Percentiles rank a stretch among this genome's conserved stretches.
Evolutionary conservation across 257 asterid genomes (phyloP).

Genomic region (Gentiana macrophylla): DNA sequence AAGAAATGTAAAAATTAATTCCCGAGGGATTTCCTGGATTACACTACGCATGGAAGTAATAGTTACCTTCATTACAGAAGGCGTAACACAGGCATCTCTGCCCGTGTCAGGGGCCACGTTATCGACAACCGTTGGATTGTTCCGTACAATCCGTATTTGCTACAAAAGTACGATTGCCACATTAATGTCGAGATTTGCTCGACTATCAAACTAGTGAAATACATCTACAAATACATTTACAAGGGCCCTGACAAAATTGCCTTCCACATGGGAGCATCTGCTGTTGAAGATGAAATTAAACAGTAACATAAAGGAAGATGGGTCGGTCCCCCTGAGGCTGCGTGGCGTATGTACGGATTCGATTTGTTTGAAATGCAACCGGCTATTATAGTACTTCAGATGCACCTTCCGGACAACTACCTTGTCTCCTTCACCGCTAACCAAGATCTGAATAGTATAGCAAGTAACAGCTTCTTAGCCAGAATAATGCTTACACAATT

Average conservation of each 20-base stretch:
- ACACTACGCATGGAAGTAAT: too few species aligned
- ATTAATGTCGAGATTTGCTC: conserved; percentile 1
- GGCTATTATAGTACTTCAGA: neutral
- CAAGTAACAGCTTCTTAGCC: too few species aligned
- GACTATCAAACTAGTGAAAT: neutral
- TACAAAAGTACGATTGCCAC: neutral
- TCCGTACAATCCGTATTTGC: neutral
- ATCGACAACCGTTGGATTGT: neutral
- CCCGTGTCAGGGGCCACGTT: neutral
- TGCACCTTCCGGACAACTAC: neutral
- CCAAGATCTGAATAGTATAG: neutral
- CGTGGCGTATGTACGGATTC: neutral
- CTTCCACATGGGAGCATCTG: accelerated
- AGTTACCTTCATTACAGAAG: too few species aligned
- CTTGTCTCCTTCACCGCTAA: neutral
- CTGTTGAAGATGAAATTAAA: neutral
- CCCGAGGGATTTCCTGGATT: too few species aligned
- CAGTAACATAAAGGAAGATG: neutral
- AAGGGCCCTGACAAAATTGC: neutral
- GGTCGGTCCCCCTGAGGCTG: neutral
- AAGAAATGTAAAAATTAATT: too few species aligned
- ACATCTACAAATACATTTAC: neutral
- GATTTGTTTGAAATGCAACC: neutral
- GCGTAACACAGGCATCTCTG: too few species aligned
- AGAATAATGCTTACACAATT: neutral